Base-by-base conservation (phyloP, 495 filamentous ascomycete species). In the Hypomontagnella submonticulosa region DNA sequence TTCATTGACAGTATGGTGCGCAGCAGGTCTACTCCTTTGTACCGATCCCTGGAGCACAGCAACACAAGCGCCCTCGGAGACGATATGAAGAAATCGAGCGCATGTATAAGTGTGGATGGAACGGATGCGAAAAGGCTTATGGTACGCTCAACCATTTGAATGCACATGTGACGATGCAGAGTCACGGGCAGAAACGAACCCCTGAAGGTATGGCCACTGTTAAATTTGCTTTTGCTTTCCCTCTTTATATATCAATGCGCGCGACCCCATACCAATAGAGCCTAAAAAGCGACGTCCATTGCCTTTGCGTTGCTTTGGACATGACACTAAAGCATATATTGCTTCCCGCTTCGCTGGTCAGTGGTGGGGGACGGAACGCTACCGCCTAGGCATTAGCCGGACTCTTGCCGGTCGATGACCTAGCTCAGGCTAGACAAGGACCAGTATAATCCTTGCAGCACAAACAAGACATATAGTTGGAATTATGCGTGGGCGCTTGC, bases 81-180 rank as follows among this genome's bases (percentile, higher is more conserved):
- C 87, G 95, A 32, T 99, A 97, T 71, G 95, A 99, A 79, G 95
- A 99, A 76, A 99, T 99, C 72, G 95, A 99, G 82, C 89, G 95
- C 59, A 99, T 99, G 95, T 99, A 99, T 81, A 97, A 97, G 77
- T 99, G 95, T 78, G 95, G 95, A 8, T 97, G 92, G 91, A 91
- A 97, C 61, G 93, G 93, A 4, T 99, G 95, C 75, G 95, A 98
- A 73, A 98, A 98, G 78, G 94, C 94, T 10, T 98, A 98, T 71
- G 94, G 94, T 56, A 98, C 94, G 19, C 79, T 98, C 56, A 98
- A 98, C 74, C 94, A 98, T 75, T 76, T 98, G 69, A 98, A 98
- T 69, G 94, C 94, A 30, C 94, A 98, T 71, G 94, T 98, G 48
- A 97, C 94, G 15, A 98, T 98, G 94, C 94, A 98, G 73, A 93